phyloP scores from a whole-genome alignment of 1,284 basidiomycete genomes.

The Phellopilus nigrolimitatus region DNA sequence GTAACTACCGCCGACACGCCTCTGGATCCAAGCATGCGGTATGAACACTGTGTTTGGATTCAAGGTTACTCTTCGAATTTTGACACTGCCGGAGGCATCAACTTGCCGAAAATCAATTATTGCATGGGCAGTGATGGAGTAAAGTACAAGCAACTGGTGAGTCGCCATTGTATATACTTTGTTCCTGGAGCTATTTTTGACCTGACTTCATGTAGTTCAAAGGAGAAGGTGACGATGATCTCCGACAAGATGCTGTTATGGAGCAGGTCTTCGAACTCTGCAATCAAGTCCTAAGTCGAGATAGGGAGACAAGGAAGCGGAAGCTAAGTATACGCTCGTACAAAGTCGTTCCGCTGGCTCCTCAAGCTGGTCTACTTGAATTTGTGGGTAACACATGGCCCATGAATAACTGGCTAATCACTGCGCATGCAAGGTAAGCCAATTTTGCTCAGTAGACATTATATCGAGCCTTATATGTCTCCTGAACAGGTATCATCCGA shows the following conservation, averaged over 20 bases:
- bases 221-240: conserved; percentile 82
- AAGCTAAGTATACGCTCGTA: conserved; percentile 79
- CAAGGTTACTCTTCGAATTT: conserved; percentile 57
- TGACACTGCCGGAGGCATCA: conserved; percentile 72
- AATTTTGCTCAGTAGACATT: background rate
- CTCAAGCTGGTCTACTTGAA: conserved; percentile 84
- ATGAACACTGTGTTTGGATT: conserved; percentile 67
- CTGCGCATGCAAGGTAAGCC: conserved; percentile 57
- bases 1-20: conserved; percentile 73
- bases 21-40: conserved; percentile 67
- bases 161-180: conserved; percentile 27
- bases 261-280: conserved; percentile 95
- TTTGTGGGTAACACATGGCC: conserved; percentile 83
- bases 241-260: conserved; percentile 98
- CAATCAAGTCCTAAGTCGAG: conserved; percentile 71
- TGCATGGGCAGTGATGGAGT: conserved; percentile 71
- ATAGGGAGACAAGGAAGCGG: conserved; percentile 74
- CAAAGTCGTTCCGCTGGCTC: conserved; percentile 82
- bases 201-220: conserved; percentile 71
- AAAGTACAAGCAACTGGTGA: conserved; percentile 78
- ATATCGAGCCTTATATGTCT: conserved; percentile 3
- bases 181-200: conserved; percentile 9
- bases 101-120: conserved; percentile 76
- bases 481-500: conserved; percentile 38
- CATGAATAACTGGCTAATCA: conserved; percentile 57